phyloP scores from a whole-genome alignment of 495 filamentous ascomycete species.

The Ramalina intermedia region DNA sequence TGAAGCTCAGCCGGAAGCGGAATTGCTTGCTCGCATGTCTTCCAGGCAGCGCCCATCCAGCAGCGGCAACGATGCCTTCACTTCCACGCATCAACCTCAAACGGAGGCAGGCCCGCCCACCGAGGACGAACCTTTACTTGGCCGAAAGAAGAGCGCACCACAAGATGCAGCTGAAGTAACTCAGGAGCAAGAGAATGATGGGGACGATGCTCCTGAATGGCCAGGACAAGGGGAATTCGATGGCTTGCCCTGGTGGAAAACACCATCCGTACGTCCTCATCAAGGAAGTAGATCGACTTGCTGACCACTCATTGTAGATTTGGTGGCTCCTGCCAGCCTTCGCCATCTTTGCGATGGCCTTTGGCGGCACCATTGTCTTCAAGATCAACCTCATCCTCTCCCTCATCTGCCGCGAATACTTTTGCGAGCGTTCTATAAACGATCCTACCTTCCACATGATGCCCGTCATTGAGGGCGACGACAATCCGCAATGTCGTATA shows the following conservation, averaged over 20 bases:
- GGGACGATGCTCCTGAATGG: slow-evolving; percentile 18
- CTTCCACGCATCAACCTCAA: not conserved
- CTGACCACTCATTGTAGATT: slow-evolving; percentile 35
- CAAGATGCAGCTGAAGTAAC: slow-evolving; percentile 6
- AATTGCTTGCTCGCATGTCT: slow-evolving; percentile 21
- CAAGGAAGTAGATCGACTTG: no score
- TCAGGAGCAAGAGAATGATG: slow-evolving; percentile 7
- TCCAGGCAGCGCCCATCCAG: slow-evolving; percentile 1
- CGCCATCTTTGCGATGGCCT: slow-evolving; percentile 62
- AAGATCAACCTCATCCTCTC: slow-evolving; percentile 66
- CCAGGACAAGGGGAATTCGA: slow-evolving; percentile 43
- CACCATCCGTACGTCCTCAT: slow-evolving; percentile 47
- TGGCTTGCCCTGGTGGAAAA: slow-evolving; percentile 53
- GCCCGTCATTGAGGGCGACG: slow-evolving; percentile 48
- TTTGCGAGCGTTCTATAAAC: slow-evolving; percentile 39
- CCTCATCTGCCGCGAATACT: slow-evolving; percentile 69
- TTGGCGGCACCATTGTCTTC: slow-evolving; percentile 68
- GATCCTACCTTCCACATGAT: slow-evolving; percentile 46
- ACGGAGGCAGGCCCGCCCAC: slow-evolving; percentile 4
- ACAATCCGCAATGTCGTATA: slow-evolving; percentile 56
- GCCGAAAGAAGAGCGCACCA: not conserved
- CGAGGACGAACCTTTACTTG: slow-evolving; percentile 28
- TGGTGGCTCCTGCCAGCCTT: slow-evolving; percentile 74
- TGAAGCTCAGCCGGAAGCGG: slow-evolving; percentile 23
- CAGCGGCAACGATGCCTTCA: slow-evolving; percentile 4